Percentiles rank a stretch among this genome's conserved stretches.
phyloP scores from a whole-genome alignment of 441 rosid species.

The Pelargonium citronellum region DNA sequence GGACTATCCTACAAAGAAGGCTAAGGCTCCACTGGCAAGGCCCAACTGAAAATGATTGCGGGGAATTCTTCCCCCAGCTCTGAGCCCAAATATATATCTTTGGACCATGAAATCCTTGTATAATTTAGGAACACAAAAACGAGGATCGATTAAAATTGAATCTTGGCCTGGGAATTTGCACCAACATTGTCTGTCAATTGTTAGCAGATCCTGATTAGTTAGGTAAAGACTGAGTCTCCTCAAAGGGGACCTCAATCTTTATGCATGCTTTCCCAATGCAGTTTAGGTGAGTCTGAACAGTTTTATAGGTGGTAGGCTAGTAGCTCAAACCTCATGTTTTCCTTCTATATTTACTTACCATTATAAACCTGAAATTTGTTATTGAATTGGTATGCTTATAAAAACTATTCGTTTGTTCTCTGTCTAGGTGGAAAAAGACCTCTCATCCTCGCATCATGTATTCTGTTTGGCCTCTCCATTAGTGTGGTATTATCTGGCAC shows the following conservation, averaged over 20 bases:
- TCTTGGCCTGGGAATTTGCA: slow-evolving; percentile 1
- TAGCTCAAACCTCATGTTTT: neutral
- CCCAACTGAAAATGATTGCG: too few species aligned
- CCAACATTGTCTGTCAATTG: neutral
- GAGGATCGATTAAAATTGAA: neutral
- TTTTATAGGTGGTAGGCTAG: neutral
- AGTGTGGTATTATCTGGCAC: slow-evolving; percentile 49
- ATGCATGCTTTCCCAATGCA: neutral
- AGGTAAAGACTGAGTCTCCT: neutral
- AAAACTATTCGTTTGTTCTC: neutral
- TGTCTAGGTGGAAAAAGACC: slow-evolving; percentile 64
- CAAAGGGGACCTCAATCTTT: neutral
- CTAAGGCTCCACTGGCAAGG: too few species aligned
- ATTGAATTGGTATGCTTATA: too few species aligned
- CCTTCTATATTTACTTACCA: neutral
- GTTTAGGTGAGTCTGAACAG: neutral
- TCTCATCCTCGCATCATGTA: slow-evolving; percentile 41
- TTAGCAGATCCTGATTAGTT: neutral
- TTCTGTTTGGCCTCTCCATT: slow-evolving; percentile 52
- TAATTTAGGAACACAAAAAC: neutral
- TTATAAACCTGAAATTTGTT: too few species aligned
- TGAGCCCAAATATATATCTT: too few species aligned
- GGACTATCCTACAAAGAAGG: too few species aligned
- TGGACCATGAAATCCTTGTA: neutral
- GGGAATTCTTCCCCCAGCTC: too few species aligned